Conservation (phyloP, 148 eudicot genomes). For the Heliosperma pusillum region DNA sequence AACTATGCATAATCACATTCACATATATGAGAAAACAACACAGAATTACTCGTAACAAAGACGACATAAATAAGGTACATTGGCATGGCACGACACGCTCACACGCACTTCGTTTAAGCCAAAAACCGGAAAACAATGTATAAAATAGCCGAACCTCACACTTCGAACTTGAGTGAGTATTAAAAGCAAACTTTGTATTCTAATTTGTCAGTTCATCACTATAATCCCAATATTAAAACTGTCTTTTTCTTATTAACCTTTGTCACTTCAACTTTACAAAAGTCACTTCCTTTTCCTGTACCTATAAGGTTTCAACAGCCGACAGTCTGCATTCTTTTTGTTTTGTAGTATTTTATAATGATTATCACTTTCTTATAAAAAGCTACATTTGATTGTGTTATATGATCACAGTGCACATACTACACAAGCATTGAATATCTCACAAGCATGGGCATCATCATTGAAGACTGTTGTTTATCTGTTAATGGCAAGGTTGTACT, state of each 20-base stretch:
- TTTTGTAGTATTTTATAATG: neutral
- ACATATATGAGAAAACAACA: too few relatives aligned
- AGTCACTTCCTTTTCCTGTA: neutral
- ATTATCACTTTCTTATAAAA: neutral
- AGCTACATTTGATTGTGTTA: neutral
- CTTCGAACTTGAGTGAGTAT: too few relatives aligned
- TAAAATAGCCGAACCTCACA: neutral
- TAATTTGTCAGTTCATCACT: neutral
- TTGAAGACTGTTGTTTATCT: constrained; percentile 28
- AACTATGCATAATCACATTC: too few relatives aligned
- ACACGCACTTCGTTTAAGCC: neutral
- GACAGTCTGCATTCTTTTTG: too few relatives aligned
- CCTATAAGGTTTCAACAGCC: too few relatives aligned
- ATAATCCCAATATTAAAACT: neutral
- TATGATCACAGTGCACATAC: neutral
- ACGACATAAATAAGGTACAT: too few relatives aligned
- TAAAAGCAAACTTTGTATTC: too few relatives aligned
- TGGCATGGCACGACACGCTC: too few relatives aligned
- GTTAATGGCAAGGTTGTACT: constrained; percentile 35
- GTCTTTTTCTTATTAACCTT: neutral
- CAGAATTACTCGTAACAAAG: too few relatives aligned
- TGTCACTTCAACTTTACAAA: neutral
- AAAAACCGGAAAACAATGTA: neutral
- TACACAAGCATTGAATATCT: neutral
- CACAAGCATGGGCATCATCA: constrained; percentile 7